Percentiles rank a stretch among this genome's conserved stretches.
Conservation (phyloP, 495 filamentous ascomycete genomes). For the Aspergillus homomorphus region DNA sequence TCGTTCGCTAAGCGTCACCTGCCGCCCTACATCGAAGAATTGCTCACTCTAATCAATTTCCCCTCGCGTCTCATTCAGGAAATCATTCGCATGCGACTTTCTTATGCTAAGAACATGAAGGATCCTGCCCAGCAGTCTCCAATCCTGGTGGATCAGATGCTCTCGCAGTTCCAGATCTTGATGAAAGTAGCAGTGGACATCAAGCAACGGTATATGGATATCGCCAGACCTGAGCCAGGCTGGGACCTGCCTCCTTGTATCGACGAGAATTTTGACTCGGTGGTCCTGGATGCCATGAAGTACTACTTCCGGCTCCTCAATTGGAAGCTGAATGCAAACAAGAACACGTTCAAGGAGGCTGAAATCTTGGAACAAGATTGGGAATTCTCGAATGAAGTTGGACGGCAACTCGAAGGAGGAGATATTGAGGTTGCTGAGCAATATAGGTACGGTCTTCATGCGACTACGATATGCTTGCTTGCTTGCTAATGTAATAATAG, state of each 20-base stretch:
- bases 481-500: constrained; percentile 34
- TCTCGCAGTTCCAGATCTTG: constrained; percentile 90
- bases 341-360: constrained; percentile 98
- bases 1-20: constrained; percentile 87
- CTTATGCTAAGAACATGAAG: constrained; percentile 90
- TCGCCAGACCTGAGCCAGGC: constrained; percentile 82
- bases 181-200: constrained; percentile 87
- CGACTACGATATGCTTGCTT: constrained; percentile 1
- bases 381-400: constrained; percentile 92
- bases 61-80: constrained; percentile 94
- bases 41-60: constrained; percentile 94
- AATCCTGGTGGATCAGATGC: constrained; percentile 95
- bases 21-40: constrained; percentile 94
- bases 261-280: constrained; percentile 92
- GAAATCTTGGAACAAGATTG: constrained; percentile 97
- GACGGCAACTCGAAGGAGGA: constrained; percentile 80
- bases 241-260: constrained; percentile 97
- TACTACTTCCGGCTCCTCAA: constrained; percentile 98
- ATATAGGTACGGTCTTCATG: constrained; percentile 59
- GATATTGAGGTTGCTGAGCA: constrained; percentile 99
- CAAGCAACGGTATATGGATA: constrained; percentile 80
- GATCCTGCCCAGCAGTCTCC: constrained; percentile 79
- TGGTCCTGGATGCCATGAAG: constrained; percentile 90
- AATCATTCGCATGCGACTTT: constrained; percentile 89
- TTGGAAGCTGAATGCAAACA: constrained; percentile 95